Conservation (phyloP, 2,329 filamentous ascomycete genomes). For the Diplocarpon mali region DNA sequence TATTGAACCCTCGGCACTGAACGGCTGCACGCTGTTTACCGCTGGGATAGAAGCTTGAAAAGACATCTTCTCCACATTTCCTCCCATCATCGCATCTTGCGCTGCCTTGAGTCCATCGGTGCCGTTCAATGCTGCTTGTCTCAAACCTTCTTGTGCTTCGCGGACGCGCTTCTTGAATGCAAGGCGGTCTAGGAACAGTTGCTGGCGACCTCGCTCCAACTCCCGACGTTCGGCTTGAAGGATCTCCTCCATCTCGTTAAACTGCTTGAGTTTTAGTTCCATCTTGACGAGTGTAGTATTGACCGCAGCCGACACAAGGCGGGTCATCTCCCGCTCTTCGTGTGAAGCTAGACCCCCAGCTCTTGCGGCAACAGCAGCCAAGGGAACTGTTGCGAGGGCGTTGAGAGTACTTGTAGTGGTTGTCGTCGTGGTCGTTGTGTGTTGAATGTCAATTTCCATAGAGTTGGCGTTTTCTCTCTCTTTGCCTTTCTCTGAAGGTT, state of each 20-base stretch:
- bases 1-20: conserved; percentile 42
- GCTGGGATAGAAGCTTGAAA: conserved; percentile 37
- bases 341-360: conserved; percentile 84
- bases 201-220: conserved; percentile 80
- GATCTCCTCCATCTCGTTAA: conserved; percentile 89
- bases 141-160: conserved; percentile 69
- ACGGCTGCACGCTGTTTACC: conserved; percentile 38
- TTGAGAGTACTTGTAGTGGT: conserved; percentile 36
- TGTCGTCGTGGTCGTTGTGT: conserved; percentile 39
- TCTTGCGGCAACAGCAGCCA: conserved; percentile 78
- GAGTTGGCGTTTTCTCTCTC: conserved; percentile 42
- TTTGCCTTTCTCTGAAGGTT: conserved; percentile 44
- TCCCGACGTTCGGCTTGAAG: conserved; percentile 87
- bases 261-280: conserved; percentile 90
- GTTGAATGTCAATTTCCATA: conserved; percentile 52
- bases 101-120: conserved; percentile 27
- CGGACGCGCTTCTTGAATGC: conserved; percentile 80
- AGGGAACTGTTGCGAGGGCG: conserved; percentile 62
- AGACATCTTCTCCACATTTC: conserved; percentile 38
- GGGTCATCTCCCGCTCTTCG: conserved; percentile 93
- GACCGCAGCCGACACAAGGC: conserved; percentile 80
- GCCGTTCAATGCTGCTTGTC: conserved; percentile 33
- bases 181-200: conserved; percentile 85
- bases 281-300: conserved; percentile 94
- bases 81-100: conserved; percentile 24